phyloP scores from a whole-genome alignment of 2,329 filamentous ascomycete genomes.

The Bipolaris bicolor region DNA sequence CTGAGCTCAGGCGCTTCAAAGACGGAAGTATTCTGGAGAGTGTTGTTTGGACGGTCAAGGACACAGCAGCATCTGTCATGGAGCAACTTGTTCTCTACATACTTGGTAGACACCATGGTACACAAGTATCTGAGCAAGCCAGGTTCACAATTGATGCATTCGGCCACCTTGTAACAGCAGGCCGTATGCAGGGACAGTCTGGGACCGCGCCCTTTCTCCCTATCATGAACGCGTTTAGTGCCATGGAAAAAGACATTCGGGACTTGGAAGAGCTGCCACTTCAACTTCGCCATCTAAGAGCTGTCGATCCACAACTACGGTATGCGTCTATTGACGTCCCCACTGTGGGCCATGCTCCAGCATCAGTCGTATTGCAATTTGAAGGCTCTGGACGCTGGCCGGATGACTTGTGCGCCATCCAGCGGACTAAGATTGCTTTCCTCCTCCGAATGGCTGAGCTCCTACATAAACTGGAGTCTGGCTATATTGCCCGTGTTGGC shows the following conservation, averaged over 20 bases:
- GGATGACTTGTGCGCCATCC: conserved; percentile 87
- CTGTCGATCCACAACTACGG: conserved; percentile 74
- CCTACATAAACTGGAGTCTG: conserved; percentile 66
- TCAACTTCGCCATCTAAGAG: conserved; percentile 79
- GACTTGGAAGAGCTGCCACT: conserved; percentile 82
- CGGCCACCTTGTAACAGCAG: conserved; percentile 51
- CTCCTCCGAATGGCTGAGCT: conserved; percentile 74
- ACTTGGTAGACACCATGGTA: conserved; percentile 70
- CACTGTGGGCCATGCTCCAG: conserved; percentile 59
- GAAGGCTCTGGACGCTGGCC: conserved; percentile 95
- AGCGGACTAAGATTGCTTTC: conserved; percentile 92
- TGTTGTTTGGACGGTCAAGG: conserved; percentile 76
- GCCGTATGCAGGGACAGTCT: conserved; percentile 43
- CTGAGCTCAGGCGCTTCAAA: conserved; percentile 91
- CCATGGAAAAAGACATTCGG: conserved; percentile 78
- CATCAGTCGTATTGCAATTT: conserved; percentile 86
- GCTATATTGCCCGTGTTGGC: conserved; percentile 72
- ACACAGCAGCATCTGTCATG: conserved; percentile 68
- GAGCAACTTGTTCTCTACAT: conserved; percentile 80
- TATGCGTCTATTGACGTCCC: conserved; percentile 70
- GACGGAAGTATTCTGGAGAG: conserved; percentile 94
- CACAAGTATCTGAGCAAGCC: conserved; percentile 59
- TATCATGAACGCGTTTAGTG: conserved; percentile 71
- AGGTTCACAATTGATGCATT: conserved; percentile 57
- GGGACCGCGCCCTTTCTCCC: conserved; percentile 66